Evolutionary conservation across 192 early-diverging fungal species (phyloP), one percentile per base, ranked within the genome.

Genomic region (Geranomyces michiganensis): DNA sequence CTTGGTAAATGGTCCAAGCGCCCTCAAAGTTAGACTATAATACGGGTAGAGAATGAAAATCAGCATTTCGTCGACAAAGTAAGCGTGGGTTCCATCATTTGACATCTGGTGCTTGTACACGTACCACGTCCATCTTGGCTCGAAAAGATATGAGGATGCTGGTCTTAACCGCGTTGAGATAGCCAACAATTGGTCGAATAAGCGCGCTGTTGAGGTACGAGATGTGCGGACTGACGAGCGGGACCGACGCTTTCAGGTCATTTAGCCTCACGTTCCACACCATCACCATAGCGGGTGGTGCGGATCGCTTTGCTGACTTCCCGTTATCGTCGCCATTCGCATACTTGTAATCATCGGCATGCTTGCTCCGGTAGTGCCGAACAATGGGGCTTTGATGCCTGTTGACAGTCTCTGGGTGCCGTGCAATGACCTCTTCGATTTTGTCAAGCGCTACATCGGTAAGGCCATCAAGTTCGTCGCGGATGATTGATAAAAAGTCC

Each of bases 101-200:
- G 6, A 24, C 12, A 24, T 26, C 22, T 60, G 9, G 19, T 29
- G 58, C 22, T n/a, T 26, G 17, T 60, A 27, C 21, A 75, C 82
- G 75, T 79, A 91, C 91, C 31, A 91, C 55, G 56, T 89, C 84
- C 79, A 94, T 84, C 44, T 88, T 88, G 15, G 93, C 85, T 41
- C 88, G 88, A 76, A 92, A 92, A 30, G 88, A 86, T 74, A 99
- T 87, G 1, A 92, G 88, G 27, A 94, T 90, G 44, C 89, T 85
- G 21, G 91, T 94, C n/a, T 90, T 87, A 70, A 95, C 91, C 2
- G 92, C 87, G 74, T 97, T 97, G 87, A 99, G 92, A 69, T 92
- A 99, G 15, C 88, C 97, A 0, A 97, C 94, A 46, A 97, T 85
- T 0, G 97, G 96, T 5, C 97, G 88, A 26, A 97, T 90, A 66